phyloP scores from a whole-genome alignment of 2,329 filamentous ascomycete genomes.

The Purpureocillium takamizusanense region DNA sequence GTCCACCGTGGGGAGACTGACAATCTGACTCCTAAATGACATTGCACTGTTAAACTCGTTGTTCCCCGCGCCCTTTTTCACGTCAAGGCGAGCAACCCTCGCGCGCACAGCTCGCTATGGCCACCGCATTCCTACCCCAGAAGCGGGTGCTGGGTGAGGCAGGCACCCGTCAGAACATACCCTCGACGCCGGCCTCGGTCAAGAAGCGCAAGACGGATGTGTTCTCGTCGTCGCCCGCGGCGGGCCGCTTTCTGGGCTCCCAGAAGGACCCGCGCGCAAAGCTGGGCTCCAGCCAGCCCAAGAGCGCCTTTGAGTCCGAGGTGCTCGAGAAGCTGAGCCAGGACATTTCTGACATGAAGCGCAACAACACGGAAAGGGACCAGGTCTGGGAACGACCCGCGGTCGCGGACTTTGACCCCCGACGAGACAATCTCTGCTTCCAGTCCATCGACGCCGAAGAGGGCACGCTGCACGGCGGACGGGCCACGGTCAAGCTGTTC shows the following conservation, averaged over 20 bases:
- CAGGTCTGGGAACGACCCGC: slow-evolving; percentile 74
- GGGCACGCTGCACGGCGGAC: slow-evolving; percentile 69
- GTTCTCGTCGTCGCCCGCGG: slow-evolving; percentile 43
- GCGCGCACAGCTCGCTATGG: slow-evolving; percentile 26
- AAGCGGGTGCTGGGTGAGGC: slow-evolving; percentile 67
- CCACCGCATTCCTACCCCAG: slow-evolving; percentile 48
- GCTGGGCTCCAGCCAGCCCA: slow-evolving; percentile 64
- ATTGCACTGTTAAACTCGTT: background rate
- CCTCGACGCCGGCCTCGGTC: slow-evolving; percentile 44
- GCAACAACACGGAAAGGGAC: slow-evolving; percentile 83
- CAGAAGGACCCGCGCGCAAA: slow-evolving; percentile 54
- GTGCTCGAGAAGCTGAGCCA: slow-evolving; percentile 94
- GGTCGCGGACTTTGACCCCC: slow-evolving; percentile 41
- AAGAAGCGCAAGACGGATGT: slow-evolving; percentile 82
- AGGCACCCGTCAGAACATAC: slow-evolving; percentile 53
- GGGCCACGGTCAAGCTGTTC: slow-evolving; percentile 78
- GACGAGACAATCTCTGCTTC: slow-evolving; percentile 68
- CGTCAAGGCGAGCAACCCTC: too few species aligned
- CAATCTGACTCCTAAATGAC: background rate
- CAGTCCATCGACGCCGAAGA: slow-evolving; percentile 96
- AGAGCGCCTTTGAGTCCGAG: slow-evolving; percentile 88
- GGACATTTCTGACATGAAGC: slow-evolving; percentile 77
- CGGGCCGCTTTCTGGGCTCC: slow-evolving; percentile 49
- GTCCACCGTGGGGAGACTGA: background rate
- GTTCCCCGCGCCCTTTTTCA: background rate